Base-by-base conservation (phyloP, 768 basidiomycete genomes). In the Neoboletus magnificus region DNA sequence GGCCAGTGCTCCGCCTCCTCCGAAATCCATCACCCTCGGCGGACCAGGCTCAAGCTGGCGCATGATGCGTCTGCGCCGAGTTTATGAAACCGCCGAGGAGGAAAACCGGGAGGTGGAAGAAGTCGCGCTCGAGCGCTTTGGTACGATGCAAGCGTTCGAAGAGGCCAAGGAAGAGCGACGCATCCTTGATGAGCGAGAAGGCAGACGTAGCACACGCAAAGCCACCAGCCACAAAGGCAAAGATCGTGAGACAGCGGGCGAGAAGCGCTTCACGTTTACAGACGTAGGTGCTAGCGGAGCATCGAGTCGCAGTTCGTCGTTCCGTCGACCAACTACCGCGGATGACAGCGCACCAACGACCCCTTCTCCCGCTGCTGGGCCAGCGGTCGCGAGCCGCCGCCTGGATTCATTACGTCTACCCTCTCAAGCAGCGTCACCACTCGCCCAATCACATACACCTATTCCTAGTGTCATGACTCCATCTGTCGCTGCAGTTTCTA, bases 11-110 rank as follows among this genome's bases (percentile, higher is more conserved):
- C 60, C 65, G 2, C 69, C 73, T 36, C 73, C 76, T 47, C 71
- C 79, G 6, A 83, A 80, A 68, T 66, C 81, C 22, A 69, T 76
- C 52, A 83, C 81, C 0, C 92, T 93, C 0, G 96, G 96, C 3
- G 93, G 93, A 2, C 89, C 94, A 5, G 96, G 96, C 12, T 93
- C 92, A 3, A 86, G 85, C 66, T 99, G 97, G 96, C 86, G 97
- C 16, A 98, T 98, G 97, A 93, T 91, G 86, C 93, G 94, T 63
- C 82, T 99, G 0, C 83, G 86, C 39, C 81, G 91, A 16, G 87
- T 93, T 1, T 95, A 92, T 66, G 96, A 98, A 68, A 82, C 89
- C 3, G 93, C 90, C 0, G 86, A 92, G 55, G 95, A 98, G 65
- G 93, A 95, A 70, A 81, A 82, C 6, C 73, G 77, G 5, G 66